These are phyloP conservation scores for Bombardia bombarda DNA, from an alignment of 495 filamentous ascomycete genomes.

Conservation along the genomic window DNA sequence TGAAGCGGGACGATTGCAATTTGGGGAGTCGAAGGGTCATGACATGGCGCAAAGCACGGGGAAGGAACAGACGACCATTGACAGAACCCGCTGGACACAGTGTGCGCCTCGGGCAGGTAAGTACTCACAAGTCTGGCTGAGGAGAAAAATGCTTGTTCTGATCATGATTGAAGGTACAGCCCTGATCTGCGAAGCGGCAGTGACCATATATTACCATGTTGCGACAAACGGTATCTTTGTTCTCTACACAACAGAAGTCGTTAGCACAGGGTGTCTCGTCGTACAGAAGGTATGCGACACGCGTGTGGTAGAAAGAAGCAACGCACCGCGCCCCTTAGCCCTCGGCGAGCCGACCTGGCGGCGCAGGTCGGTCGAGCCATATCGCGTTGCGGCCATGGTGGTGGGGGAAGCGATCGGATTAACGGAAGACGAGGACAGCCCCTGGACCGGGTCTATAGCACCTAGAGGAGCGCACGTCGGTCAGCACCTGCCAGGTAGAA, in stretches of 20 bases:
- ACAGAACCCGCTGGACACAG: no score
- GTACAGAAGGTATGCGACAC: background rate
- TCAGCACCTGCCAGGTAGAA: background rate
- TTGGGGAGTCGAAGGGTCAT: no score
- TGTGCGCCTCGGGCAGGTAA: no score
- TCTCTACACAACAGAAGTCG: constrained; percentile 19
- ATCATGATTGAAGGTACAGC: constrained; percentile 88
- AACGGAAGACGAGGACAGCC: constrained; percentile 9
- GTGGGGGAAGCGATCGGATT: constrained; percentile 5
- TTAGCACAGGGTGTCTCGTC: constrained; percentile 9
- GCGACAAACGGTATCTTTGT: constrained; percentile 84
- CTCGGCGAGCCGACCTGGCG: constrained; percentile 44
- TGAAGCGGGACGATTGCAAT: no score
- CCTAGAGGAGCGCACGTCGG: constrained; percentile 9
- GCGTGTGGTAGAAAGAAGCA: background rate
- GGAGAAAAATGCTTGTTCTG: constrained; percentile 46
- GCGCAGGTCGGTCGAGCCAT: constrained; percentile 33
- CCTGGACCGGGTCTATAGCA: constrained; percentile 22
- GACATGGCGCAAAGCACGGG: no score
- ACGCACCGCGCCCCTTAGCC: constrained; percentile 43
- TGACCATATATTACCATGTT: constrained; percentile 93
- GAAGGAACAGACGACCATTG: no score
- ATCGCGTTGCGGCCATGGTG: constrained; percentile 38
- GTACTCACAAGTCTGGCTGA: constrained; percentile 57
- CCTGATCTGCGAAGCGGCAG: constrained; percentile 86